Conservation (phyloP, 768 basidiomycete species). For the Lactifluus pinguis region DNA sequence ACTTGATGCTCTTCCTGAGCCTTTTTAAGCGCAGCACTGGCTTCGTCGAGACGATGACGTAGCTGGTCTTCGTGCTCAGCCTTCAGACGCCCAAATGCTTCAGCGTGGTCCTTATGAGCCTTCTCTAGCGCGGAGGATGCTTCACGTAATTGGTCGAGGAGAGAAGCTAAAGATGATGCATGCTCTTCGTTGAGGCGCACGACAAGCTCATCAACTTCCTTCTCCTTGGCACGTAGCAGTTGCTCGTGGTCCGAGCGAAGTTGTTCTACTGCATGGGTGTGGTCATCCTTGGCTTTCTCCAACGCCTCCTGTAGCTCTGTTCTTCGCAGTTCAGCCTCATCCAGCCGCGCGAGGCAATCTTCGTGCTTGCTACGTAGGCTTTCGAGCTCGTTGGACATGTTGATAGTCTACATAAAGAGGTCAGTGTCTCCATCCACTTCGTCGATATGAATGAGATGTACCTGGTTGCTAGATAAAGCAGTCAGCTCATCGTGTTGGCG, state of each 20-base stretch:
- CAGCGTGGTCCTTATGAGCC: conserved; percentile 47
- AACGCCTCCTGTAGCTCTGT: conserved; percentile 42
- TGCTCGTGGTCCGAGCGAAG: conserved; percentile 40
- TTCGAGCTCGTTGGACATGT: conserved; percentile 84
- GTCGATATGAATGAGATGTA: conserved; percentile 25
- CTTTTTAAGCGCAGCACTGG: conserved; percentile 39
- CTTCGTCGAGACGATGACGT: conserved; percentile 45
- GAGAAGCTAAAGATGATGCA: conserved; percentile 28
- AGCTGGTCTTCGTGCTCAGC: conserved; percentile 34
- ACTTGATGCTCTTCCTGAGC: conserved; percentile 44
- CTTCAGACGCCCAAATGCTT: conserved; percentile 47
- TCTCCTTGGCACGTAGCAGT: conserved; percentile 33
- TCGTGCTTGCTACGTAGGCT: conserved; percentile 55
- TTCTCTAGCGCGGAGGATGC: conserved; percentile 26
- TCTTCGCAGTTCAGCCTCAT: conserved; percentile 50
- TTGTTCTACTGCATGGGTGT: conserved; percentile 39
- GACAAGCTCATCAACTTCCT: conserved; percentile 35
- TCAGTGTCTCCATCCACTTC: not conserved
- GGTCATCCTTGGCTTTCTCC: conserved; percentile 41
- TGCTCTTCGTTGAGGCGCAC: conserved; percentile 43
- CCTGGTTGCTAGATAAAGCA: conserved; percentile 79
- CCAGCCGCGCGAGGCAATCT: conserved; percentile 42
- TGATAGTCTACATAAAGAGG: conserved; percentile 45
- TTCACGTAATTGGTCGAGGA: conserved; percentile 26
- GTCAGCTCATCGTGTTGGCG: conserved; percentile 77